Percentiles rank a stretch among this genome's conserved stretches.
Evolutionary conservation across 306 rosid genomes (phyloP).

Genomic region (Cicer cuneatum): DNA sequence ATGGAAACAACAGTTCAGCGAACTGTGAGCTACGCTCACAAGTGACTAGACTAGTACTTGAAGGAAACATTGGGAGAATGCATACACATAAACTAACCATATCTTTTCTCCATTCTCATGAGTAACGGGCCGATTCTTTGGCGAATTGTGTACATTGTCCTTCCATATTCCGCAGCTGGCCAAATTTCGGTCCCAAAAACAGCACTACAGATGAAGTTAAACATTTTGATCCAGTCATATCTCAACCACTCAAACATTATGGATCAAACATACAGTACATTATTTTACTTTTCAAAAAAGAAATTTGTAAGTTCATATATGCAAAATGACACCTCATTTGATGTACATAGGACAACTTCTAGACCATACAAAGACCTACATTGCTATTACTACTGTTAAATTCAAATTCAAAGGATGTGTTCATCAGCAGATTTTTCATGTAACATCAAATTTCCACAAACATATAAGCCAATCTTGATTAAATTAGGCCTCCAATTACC

Average conservation of each 20-base stretch:
- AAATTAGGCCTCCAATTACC: neutral
- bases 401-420: constrained; percentile 3
- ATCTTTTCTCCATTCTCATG: constrained; percentile 88
- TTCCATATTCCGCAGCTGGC: constrained; percentile 98
- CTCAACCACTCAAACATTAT: constrained; percentile 34
- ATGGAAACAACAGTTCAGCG: constrained; percentile 31
- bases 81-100: constrained; percentile 64
- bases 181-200: constrained; percentile 97
- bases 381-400: neutral
- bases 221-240: constrained; percentile 44
- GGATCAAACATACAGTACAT: neutral
- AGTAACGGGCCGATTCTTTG: constrained; percentile 90
- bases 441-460: constrained; percentile 25
- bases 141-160: constrained; percentile 98
- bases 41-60: constrained; percentile 9
- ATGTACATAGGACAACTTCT: constrained; percentile 6
- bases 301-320: constrained; percentile 4
- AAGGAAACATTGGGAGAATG: constrained; percentile 2
- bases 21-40: constrained; percentile 17
- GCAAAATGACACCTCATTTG: constrained; percentile 2
- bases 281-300: constrained; percentile 14
- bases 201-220: constrained; percentile 73
- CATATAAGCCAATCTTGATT: constrained; percentile 4
- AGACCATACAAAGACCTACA: constrained; percentile 12
- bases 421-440: constrained; percentile 1